A percentile compares a stretch with the other conserved stretches of the same genome.
Conservation (phyloP, 176 grass and related monocot genomes). For the Pontederia paniculata region DNA sequence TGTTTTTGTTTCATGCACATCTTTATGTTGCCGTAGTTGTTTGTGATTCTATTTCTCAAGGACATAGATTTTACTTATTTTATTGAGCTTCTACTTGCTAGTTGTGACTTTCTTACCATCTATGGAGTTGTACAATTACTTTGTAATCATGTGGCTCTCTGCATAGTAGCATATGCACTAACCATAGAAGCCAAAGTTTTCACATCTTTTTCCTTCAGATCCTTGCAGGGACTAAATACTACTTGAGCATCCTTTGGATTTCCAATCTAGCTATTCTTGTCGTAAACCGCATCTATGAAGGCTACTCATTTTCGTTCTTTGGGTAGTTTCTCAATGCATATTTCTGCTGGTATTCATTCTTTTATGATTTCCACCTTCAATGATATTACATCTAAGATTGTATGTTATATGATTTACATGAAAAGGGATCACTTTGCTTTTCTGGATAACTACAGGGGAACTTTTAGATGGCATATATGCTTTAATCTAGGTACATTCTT, state of each 20-base stretch:
- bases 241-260: constrained; percentile 57
- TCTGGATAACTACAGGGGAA: constrained; percentile 73
- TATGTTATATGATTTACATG: constrained; percentile 2
- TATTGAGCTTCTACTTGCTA: too few relatives aligned
- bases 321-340: constrained; percentile 41
- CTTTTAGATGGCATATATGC: constrained; percentile 98
- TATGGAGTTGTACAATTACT: too few relatives aligned
- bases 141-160: too few relatives aligned
- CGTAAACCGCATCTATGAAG: constrained; percentile 87
- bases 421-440: constrained; percentile 56
- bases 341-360: constrained; percentile 8
- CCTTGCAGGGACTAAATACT: constrained; percentile 58
- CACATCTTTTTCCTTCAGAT: constrained; percentile 34
- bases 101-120: too few relatives aligned
- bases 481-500: constrained; percentile 77
- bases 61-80: too few relatives aligned
- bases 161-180: too few relatives aligned
- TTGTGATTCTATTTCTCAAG: not conserved
- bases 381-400: constrained; percentile 10
- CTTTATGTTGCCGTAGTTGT: not conserved
- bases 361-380: not conserved
- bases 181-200: not conserved
- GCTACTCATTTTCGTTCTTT: constrained; percentile 85
- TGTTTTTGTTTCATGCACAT: not conserved
- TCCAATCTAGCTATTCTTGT: constrained; percentile 74